Evolutionary conservation across 2,329 filamentous ascomycete genomes (phyloP).

Genomic region (Pseudocercospora fijiensis): DNA sequence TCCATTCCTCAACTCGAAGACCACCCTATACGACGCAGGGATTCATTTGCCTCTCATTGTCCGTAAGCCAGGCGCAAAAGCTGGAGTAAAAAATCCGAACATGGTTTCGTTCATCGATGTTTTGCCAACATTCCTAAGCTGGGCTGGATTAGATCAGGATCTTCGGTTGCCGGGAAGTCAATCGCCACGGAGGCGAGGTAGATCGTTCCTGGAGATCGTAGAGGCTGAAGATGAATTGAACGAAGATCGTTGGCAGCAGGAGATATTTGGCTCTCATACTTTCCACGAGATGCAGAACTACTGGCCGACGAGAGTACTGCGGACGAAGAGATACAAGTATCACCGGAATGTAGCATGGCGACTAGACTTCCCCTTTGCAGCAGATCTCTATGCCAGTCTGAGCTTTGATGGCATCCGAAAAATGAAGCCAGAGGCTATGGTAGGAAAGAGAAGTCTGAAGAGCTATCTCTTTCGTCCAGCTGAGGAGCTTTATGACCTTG

Average conservation of each 20-base stretch:
- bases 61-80: conserved; percentile 35
- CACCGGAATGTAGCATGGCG: conserved; percentile 52
- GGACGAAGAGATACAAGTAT: conserved; percentile 49
- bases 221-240: conserved; percentile 21
- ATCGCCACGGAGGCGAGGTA: conserved; percentile 34
- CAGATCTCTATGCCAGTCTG: conserved; percentile 44
- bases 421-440: conserved; percentile 33
- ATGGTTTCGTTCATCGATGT: conserved; percentile 51
- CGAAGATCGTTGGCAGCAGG: conserved; percentile 35
- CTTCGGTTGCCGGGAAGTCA: conserved; percentile 8
- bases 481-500: conserved; percentile 51
- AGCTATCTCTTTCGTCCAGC: conserved; percentile 48
- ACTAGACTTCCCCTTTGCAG: conserved; percentile 23
- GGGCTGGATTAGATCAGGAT: conserved; percentile 30
- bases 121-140: conserved; percentile 49
- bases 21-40: conserved; percentile 52
- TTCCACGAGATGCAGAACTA: conserved; percentile 55
- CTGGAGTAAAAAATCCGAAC: conserved; percentile 43
- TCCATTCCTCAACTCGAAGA: conserved; percentile 55
- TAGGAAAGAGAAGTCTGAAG: conserved; percentile 45
- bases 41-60: conserved; percentile 48
- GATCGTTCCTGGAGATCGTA: conserved; percentile 45
- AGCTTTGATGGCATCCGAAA: conserved; percentile 50
- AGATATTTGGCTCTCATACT: conserved; percentile 54
- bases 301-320: conserved; percentile 52